phyloP scores from a whole-genome alignment of 768 basidiomycete species.

The Lactifluus piperatus region DNA sequence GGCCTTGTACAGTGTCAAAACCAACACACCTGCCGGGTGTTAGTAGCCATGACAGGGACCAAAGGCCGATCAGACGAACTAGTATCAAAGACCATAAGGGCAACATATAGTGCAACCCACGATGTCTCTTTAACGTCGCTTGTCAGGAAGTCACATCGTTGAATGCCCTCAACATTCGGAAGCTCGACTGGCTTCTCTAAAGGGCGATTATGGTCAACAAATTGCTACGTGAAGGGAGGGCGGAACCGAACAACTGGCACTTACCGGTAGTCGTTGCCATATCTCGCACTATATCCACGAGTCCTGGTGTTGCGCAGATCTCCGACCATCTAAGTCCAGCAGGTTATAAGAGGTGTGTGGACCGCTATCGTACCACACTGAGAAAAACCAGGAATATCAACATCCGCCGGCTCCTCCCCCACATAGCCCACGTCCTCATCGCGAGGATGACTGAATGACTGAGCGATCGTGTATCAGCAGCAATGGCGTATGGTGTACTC shows the following conservation, averaged over 20 bases:
- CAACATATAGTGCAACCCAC: conserved; percentile 5
- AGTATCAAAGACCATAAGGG: conserved; percentile 5
- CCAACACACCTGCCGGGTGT: neutral
- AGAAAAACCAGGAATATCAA: neutral
- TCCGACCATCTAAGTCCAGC: neutral
- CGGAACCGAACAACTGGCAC: neutral
- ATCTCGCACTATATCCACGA: neutral
- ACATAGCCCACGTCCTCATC: conserved; percentile 26
- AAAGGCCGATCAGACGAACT: neutral
- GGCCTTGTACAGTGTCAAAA: conserved; percentile 12
- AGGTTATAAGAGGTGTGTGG: neutral
- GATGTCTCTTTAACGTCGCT: neutral
- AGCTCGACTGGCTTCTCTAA: neutral
- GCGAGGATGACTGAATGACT: conserved; percentile 22
- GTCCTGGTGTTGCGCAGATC: neutral
- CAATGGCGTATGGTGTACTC: neutral
- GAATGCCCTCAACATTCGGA: neutral
- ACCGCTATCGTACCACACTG: neutral
- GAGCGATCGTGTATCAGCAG: neutral
- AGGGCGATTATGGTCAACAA: neutral
- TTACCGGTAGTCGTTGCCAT: neutral
- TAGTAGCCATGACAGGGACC: neutral
- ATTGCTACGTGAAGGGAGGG: too few relatives aligned
- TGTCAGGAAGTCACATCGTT: neutral
- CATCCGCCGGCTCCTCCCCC: conserved; percentile 21